Percentiles rank a stretch among this genome's conserved stretches.
Evolutionary conservation across 78 protist genomes (phyloP).

Genomic region (Dictyostelium discoideum): DNA sequence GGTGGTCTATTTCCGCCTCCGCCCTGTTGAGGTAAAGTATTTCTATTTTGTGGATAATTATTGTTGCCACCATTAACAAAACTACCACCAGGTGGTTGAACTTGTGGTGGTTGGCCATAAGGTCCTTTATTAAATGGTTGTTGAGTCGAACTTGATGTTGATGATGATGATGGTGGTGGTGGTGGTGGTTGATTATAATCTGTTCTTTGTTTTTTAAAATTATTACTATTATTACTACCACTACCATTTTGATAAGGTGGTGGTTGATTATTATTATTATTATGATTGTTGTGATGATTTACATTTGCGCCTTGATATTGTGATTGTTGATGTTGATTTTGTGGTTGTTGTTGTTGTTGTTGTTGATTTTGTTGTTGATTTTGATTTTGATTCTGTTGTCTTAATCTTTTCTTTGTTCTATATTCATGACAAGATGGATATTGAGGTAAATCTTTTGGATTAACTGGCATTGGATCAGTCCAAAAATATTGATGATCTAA

Average conservation of each 20-base stretch:
- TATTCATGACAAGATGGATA: slow-evolving; percentile 79
- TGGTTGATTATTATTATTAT: neutral
- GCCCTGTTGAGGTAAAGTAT: neutral
- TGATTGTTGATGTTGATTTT: neutral
- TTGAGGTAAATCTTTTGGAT: slow-evolving; percentile 41
- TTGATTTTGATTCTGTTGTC: slow-evolving; percentile 42
- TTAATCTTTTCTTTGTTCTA: slow-evolving; percentile 61
- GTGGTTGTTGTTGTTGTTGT: neutral
- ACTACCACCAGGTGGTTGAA: neutral
- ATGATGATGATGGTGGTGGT: neutral
- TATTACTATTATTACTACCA: neutral
- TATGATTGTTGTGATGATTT: slow-evolving; percentile 10
- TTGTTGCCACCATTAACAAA: neutral
- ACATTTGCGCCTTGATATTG: neutral
- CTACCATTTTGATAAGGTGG: neutral
- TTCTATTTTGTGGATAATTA: neutral
- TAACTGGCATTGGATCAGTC: slow-evolving; percentile 71
- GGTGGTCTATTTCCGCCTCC: slow-evolving; percentile 16
- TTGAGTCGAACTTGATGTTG: neutral
- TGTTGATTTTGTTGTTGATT: neutral
- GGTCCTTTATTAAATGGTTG: neutral
- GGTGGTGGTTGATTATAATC: neutral
- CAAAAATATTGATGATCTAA: slow-evolving; percentile 75
- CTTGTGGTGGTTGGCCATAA: neutral
- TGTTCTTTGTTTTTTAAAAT: slow-evolving; percentile 11